Evolutionary conservation across 148 eudicot genomes (phyloP).

Genomic region (Vaccinium vitisidaea): DNA sequence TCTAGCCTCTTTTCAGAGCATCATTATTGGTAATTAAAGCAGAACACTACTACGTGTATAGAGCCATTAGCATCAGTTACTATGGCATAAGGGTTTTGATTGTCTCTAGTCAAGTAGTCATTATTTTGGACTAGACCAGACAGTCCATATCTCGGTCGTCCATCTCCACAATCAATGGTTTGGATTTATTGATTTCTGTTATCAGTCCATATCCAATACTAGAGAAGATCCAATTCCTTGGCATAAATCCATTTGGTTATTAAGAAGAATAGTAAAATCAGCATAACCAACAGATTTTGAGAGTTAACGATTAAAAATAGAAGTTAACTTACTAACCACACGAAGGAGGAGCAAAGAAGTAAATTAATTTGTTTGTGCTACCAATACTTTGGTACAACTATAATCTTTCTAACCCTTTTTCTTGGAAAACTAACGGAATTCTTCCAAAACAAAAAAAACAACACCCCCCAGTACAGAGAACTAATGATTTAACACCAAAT

Average conservation of each 20-base stretch:
- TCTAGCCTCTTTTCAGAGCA: neutral
- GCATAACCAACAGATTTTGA: no score
- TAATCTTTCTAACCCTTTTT: neutral
- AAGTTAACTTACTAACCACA: no score
- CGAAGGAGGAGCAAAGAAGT: no score
- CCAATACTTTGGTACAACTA: neutral
- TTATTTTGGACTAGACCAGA: no score
- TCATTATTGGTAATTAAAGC: neutral
- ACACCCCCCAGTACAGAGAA: neutral
- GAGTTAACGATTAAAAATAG: no score
- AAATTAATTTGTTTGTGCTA: neutral
- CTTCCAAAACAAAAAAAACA: neutral
- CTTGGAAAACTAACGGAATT: neutral
- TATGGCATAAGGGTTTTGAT: no score
- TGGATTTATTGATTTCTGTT: no score
- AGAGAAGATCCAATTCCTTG: neutral
- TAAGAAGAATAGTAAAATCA: neutral
- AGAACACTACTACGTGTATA: neutral
- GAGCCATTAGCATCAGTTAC: neutral
- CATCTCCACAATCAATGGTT: no score
- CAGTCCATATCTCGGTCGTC: no score
- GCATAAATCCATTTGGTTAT: neutral
- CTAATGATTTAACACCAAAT: slow-evolving; percentile 3
- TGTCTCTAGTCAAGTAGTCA: no score
- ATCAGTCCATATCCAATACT: no score